Evolutionary conservation across 2,329 filamentous ascomycete species (phyloP).

Genomic region (Arthrobotrys sinensis): DNA sequence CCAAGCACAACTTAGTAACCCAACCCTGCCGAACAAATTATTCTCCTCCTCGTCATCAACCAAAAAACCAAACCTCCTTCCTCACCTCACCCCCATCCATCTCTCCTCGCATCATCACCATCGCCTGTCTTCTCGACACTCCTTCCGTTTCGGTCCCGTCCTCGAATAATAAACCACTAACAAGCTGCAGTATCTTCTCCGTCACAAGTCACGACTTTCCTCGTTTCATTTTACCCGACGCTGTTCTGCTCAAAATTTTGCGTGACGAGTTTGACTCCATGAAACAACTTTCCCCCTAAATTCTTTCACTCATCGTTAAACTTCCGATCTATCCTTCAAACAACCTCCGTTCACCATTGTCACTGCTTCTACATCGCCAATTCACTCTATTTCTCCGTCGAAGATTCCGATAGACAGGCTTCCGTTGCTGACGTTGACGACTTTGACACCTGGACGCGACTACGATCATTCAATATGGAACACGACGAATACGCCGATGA

Average conservation of each 20-base stretch:
- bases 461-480: slow-evolving; percentile 62
- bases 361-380: slow-evolving; percentile 5
- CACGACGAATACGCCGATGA: slow-evolving; percentile 75
- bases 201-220: slow-evolving; percentile 24
- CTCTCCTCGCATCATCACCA: slow-evolving; percentile 39
- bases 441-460: slow-evolving; percentile 15
- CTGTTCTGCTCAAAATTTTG: slow-evolving; percentile 30
- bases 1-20: too few relatives aligned
- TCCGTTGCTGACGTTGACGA: slow-evolving; percentile 23
- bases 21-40: slow-evolving; percentile 5
- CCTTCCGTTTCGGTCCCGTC: slow-evolving; percentile 55
- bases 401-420: slow-evolving; percentile 38
- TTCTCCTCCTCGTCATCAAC: slow-evolving; percentile 12
- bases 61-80: slow-evolving; percentile 4
- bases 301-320: slow-evolving; percentile 59
- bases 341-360: slow-evolving; percentile 37
- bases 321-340: slow-evolving; percentile 42
- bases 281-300: slow-evolving; percentile 54
- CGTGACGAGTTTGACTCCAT: slow-evolving; percentile 50
- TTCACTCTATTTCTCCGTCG: neutral
- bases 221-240: slow-evolving; percentile 8
- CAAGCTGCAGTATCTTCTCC: neutral
- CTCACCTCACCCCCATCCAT: slow-evolving; percentile 17
- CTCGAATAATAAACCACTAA: slow-evolving; percentile 12
- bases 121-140: slow-evolving; percentile 61